These are phyloP conservation scores for Ormosia semicastrata DNA, from an alignment of 306 rosid species.

Conservation along the genomic window DNA sequence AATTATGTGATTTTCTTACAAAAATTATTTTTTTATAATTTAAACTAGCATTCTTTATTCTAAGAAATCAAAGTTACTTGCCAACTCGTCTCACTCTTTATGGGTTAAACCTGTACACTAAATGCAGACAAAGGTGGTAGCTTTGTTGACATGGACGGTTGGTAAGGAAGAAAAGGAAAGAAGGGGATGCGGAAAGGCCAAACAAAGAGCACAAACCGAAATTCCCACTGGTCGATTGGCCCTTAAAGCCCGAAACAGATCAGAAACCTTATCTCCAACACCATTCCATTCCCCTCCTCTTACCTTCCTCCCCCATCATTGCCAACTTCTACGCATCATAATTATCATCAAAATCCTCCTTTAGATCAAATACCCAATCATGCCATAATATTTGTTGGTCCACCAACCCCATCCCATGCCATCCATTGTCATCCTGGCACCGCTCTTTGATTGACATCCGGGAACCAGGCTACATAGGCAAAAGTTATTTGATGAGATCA, in stretches of 20 bases:
- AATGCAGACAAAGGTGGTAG: constrained; percentile 49
- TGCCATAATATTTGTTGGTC: constrained; percentile 53
- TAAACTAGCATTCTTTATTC: no score
- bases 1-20: no score
- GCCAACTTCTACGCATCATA: constrained; percentile 40
- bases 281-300: neutral
- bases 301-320: constrained; percentile 30
- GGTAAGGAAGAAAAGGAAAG: constrained; percentile 35
- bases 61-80: no score
- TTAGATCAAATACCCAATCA: constrained; percentile 49
- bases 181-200: constrained; percentile 45
- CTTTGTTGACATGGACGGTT: constrained; percentile 50
- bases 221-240: constrained; percentile 56
- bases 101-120: neutral
- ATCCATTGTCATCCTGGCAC: neutral
- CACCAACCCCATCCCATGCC: constrained; percentile 4
- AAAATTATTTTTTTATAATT: no score
- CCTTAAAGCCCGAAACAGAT: constrained; percentile 67
- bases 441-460: neutral
- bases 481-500: neutral
- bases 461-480: neutral
- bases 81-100: no score
- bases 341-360: constrained; percentile 26
- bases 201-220: constrained; percentile 54
- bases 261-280: constrained; percentile 78